Evolutionary conservation across 2,329 filamentous ascomycete genomes (phyloP).

Genomic region (Pestalotiopsis sp.): DNA sequence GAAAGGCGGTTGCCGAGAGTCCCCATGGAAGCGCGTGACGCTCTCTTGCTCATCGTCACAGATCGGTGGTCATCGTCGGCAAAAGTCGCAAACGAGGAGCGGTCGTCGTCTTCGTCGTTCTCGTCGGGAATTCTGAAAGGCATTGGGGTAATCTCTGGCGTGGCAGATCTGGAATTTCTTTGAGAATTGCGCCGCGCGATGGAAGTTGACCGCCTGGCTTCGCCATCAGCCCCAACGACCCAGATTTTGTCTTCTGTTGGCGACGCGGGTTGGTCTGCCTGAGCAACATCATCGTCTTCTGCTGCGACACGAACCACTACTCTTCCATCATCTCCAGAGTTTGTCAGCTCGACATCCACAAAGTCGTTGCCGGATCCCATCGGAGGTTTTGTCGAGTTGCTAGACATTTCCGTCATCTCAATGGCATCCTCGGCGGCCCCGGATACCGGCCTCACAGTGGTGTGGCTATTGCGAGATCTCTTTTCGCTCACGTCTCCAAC

Average conservation of each 20-base stretch:
- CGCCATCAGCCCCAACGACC: constrained; percentile 33
- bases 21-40: constrained; percentile 39
- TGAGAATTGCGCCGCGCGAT: constrained; percentile 28
- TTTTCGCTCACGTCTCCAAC: constrained; percentile 51
- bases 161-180: constrained; percentile 39
- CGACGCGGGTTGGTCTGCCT: constrained; percentile 19
- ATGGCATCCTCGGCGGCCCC: constrained; percentile 41
- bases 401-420: constrained; percentile 55
- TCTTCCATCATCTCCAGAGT: constrained; percentile 43
- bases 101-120: constrained; percentile 44
- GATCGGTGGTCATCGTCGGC: constrained; percentile 57
- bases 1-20: constrained; percentile 45
- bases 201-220: constrained; percentile 30
- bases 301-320: constrained; percentile 55
- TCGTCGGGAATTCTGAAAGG: constrained; percentile 64
- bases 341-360: constrained; percentile 42
- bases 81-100: constrained; percentile 72
- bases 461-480: constrained; percentile 33
- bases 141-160: constrained; percentile 63
- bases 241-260: constrained; percentile 34
- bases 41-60: constrained; percentile 30
- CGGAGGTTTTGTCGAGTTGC: constrained; percentile 17
- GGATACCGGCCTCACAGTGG: constrained; percentile 30
- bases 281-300: constrained; percentile 44
- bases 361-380: constrained; percentile 21